Evolutionary conservation across 768 basidiomycete genomes (phyloP).

Genomic region (Leccinum longicurvipes): DNA sequence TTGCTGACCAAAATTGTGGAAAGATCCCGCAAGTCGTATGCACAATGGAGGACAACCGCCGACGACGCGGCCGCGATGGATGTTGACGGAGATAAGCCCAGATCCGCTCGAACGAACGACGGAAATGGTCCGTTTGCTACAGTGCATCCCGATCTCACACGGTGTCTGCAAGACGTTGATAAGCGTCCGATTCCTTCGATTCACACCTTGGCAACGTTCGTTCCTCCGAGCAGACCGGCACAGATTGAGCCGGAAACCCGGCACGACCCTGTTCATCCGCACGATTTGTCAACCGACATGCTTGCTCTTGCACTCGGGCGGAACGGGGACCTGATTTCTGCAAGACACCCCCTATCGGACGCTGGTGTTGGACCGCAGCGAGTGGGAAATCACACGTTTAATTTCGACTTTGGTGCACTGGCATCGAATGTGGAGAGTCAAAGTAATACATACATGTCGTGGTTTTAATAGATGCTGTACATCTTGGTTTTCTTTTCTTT

Average conservation of each 20-base stretch:
- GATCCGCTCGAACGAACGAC: background rate
- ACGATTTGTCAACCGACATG: slow-evolving; percentile 34
- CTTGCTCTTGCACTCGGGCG: slow-evolving; percentile 29
- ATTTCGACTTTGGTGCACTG: slow-evolving; percentile 61
- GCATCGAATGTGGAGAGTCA: slow-evolving; percentile 54
- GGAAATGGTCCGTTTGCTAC: slow-evolving; percentile 17
- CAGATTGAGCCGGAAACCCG: slow-evolving; percentile 18
- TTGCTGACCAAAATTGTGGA: slow-evolving; percentile 54
- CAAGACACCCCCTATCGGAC: slow-evolving; percentile 19
- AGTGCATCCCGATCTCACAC: slow-evolving; percentile 24
- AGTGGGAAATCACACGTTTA: slow-evolving; percentile 53
- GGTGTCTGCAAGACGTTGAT: slow-evolving; percentile 26
- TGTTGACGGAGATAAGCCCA: slow-evolving; percentile 15
- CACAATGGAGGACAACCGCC: slow-evolving; percentile 35
- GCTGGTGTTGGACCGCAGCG: slow-evolving; percentile 32
- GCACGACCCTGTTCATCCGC: slow-evolving; percentile 16
- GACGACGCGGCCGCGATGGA: slow-evolving; percentile 25
- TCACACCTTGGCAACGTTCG: slow-evolving; percentile 24
- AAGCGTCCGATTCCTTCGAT: slow-evolving; percentile 16
- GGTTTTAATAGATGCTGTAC: slow-evolving; percentile 43
- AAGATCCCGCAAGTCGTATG: slow-evolving; percentile 45
- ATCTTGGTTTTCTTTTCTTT: slow-evolving; percentile 13
- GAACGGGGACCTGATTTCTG: slow-evolving; percentile 24
- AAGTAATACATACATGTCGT: slow-evolving; percentile 59
- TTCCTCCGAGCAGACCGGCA: slow-evolving; percentile 13